Percentiles rank a stretch among this genome's conserved stretches.
Conservation (phyloP, 805 yeast genomes). For the Hanseniaspora opuntiae region DNA sequence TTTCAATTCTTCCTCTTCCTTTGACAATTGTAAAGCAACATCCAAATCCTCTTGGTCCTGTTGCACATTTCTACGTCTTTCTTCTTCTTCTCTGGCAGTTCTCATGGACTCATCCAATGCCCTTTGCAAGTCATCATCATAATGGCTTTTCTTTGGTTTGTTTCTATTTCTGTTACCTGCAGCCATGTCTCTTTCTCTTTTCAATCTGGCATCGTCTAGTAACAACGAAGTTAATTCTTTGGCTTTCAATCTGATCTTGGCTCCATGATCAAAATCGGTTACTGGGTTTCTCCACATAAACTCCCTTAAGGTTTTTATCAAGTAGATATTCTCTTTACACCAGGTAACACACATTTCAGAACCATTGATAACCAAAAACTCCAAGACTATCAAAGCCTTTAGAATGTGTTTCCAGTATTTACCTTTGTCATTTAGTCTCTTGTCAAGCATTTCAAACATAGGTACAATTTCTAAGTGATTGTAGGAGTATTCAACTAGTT, state of each 20-base stretch:
- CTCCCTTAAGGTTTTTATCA: slow-evolving; percentile 80
- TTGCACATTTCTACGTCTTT: slow-evolving; percentile 30
- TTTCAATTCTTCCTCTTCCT: slow-evolving; percentile 24
- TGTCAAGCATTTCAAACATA: slow-evolving; percentile 86
- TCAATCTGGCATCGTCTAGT: slow-evolving; percentile 57
- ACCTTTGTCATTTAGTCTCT: slow-evolving; percentile 87
- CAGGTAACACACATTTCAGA: slow-evolving; percentile 80
- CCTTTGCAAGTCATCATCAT: slow-evolving; percentile 62
- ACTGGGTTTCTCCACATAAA: slow-evolving; percentile 66
- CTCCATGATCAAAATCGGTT: slow-evolving; percentile 71
- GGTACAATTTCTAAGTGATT: slow-evolving; percentile 66
- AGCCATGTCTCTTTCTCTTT: slow-evolving; percentile 47
- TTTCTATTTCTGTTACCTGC: slow-evolving; percentile 25
- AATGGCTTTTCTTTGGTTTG: slow-evolving; percentile 24
- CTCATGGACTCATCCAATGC: slow-evolving; percentile 69
- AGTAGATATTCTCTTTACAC: slow-evolving; percentile 79
- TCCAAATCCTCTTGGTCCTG: slow-evolving; percentile 20
- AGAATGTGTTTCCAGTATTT: slow-evolving; percentile 95
- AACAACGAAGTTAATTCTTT: slow-evolving; percentile 71
- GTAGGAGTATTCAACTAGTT: slow-evolving; percentile 60
- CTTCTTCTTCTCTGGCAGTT: slow-evolving; percentile 76
- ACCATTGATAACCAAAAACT: slow-evolving; percentile 73
- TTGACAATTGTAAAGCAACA: slow-evolving; percentile 22
- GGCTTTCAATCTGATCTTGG: slow-evolving; percentile 76
- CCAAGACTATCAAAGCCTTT: slow-evolving; percentile 78